Evolutionary conservation across 2,329 filamentous ascomycete genomes (phyloP).

Genomic region (Aspergillus sp.): DNA sequence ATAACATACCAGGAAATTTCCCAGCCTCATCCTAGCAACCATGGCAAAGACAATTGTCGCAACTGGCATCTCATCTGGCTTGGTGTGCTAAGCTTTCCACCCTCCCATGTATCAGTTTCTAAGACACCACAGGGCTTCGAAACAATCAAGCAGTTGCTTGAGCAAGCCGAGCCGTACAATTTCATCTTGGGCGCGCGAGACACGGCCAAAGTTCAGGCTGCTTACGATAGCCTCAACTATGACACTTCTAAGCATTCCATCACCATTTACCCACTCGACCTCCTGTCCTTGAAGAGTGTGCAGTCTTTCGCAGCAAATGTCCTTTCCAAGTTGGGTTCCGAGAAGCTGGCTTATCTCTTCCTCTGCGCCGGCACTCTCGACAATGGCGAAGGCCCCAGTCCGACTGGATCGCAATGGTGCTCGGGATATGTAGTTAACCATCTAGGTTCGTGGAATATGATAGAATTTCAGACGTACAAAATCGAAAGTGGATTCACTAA

Average conservation of each 20-base stretch:
- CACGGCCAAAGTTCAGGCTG: slow-evolving; percentile 9
- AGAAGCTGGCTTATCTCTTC: slow-evolving; percentile 23
- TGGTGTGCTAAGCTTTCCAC: not conserved
- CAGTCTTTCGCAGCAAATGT: slow-evolving; percentile 25
- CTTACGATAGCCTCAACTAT: slow-evolving; percentile 22
- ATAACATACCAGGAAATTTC: too few species aligned
- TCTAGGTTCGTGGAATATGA: slow-evolving; percentile 19
- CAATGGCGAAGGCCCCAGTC: slow-evolving; percentile 21
- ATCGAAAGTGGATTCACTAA: not conserved
- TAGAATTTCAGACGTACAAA: too few species aligned
- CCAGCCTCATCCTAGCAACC: not conserved
- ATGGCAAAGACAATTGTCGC: not conserved
- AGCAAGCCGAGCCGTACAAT: slow-evolving; percentile 24
- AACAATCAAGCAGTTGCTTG: slow-evolving; percentile 27
- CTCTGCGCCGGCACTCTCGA: slow-evolving; percentile 22
- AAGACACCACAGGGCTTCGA: slow-evolving; percentile 26
- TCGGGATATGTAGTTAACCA: slow-evolving; percentile 27
- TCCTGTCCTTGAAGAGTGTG: slow-evolving; percentile 24
- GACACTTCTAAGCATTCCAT: slow-evolving; percentile 23
- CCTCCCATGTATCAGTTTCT: not conserved
- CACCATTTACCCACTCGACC: slow-evolving; percentile 24
- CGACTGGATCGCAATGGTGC: slow-evolving; percentile 29
- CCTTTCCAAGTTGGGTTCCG: slow-evolving; percentile 18
- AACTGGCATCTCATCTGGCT: not conserved
- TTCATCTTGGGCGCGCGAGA: slow-evolving; percentile 29